Percentiles rank a stretch among this genome's conserved stretches.
phyloP scores from a whole-genome alignment of 805 yeast genomes.

The Debaryomyces hansenii region DNA sequence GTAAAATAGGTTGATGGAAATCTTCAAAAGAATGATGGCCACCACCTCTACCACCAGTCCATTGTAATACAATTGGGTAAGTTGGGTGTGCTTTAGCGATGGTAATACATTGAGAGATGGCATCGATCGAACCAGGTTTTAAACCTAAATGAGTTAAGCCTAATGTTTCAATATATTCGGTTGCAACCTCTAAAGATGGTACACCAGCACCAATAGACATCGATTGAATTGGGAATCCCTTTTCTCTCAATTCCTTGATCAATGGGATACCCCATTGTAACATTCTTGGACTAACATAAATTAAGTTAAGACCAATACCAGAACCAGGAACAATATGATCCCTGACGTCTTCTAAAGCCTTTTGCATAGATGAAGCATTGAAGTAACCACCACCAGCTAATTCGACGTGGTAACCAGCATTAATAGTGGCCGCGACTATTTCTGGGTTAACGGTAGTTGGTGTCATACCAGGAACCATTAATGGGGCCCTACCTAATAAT shows the following conservation, averaged over 20 bases:
- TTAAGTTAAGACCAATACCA: conserved; percentile 88
- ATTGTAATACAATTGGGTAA: conserved; percentile 96
- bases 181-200: conserved; percentile 95
- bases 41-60: conserved; percentile 99
- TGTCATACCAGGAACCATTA: conserved; percentile 99
- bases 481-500: conserved; percentile 90
- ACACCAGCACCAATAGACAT: conserved; percentile 99
- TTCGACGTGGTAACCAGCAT: conserved; percentile 97
- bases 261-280: conserved; percentile 98
- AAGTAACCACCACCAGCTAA: conserved; percentile 99
- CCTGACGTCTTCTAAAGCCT: conserved; percentile 75
- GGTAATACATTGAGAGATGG: conserved; percentile 79
- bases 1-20: conserved; percentile 96
- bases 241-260: conserved; percentile 81
- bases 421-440: conserved; percentile 89
- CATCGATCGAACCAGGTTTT: conserved; percentile 97
- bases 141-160: conserved; percentile 93
- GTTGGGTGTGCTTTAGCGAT: conserved; percentile 94
- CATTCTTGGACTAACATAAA: conserved; percentile 96
- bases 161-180: conserved; percentile 90
- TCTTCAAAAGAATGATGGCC: conserved; percentile 99
- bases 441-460: conserved; percentile 96
- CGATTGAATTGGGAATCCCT: conserved; percentile 95
- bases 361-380: conserved; percentile 64
- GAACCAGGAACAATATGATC: conserved; percentile 72